Conservation (phyloP, 805 yeast species). For the Ascoidea tarda region DNA sequence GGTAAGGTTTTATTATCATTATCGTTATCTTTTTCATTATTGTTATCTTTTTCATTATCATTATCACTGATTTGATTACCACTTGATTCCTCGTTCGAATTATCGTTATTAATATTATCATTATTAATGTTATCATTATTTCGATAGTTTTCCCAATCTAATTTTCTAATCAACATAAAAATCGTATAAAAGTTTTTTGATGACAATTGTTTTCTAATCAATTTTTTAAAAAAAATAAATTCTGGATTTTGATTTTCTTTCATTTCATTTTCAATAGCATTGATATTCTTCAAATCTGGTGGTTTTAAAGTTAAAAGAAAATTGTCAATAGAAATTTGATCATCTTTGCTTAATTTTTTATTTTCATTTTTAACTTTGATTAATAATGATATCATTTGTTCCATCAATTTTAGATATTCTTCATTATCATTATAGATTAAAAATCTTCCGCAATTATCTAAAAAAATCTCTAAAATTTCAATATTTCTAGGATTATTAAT, state of each 20-base stretch:
- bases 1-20: too few species aligned
- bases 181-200: conserved; percentile 21
- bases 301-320: conserved; percentile 42
- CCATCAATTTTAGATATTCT: conserved; percentile 44
- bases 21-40: neutral
- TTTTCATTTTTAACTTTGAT: conserved; percentile 36
- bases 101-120: conserved; percentile 5
- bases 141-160: conserved; percentile 25
- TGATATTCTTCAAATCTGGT: conserved; percentile 27
- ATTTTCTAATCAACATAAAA: conserved; percentile 22
- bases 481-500: conserved; percentile 40
- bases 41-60: neutral
- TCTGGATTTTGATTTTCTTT: conserved; percentile 22
- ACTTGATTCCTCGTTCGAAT: neutral
- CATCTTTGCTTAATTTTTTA: conserved; percentile 34
- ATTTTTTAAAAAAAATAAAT: conserved; percentile 31
- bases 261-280: conserved; percentile 11
- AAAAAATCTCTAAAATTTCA: conserved; percentile 53
- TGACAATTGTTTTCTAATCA: conserved; percentile 39
- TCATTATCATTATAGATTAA: conserved; percentile 32
- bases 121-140: conserved; percentile 19
- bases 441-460: conserved; percentile 62
- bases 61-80: too few species aligned
- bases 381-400: conserved; percentile 40
- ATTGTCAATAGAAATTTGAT: conserved; percentile 44